These are phyloP conservation scores for Knoxdaviesia proteae DNA, from an alignment of 2,329 filamentous ascomycete species.

Conservation along the genomic window DNA sequence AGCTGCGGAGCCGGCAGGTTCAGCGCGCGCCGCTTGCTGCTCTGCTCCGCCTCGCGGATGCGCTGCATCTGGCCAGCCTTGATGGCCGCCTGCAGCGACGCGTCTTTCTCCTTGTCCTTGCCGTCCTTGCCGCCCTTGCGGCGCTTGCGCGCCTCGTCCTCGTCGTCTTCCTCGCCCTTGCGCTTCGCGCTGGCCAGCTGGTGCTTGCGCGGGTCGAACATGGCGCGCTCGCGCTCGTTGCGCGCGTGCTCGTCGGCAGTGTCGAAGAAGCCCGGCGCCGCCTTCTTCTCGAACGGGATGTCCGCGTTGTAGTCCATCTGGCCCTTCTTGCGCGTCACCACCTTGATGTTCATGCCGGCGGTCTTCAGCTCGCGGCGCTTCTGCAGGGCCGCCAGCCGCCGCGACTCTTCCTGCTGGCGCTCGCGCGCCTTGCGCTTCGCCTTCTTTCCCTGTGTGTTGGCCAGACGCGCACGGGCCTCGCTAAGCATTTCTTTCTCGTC, in stretches of 20 bases:
- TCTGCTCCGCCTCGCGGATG: slow-evolving; percentile 88
- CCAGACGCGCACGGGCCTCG: slow-evolving; percentile 84
- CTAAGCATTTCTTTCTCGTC: slow-evolving; percentile 99
- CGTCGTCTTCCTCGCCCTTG: slow-evolving; percentile 78
- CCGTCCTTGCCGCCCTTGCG: slow-evolving; percentile 75
- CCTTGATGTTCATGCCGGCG: slow-evolving; percentile 94
- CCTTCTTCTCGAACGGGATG: slow-evolving; percentile 89
- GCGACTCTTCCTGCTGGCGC: slow-evolving; percentile 83
- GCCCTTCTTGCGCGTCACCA: slow-evolving; percentile 74
- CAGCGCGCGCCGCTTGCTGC: slow-evolving; percentile 74
- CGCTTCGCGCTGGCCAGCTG: slow-evolving; percentile 68
- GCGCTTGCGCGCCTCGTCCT: slow-evolving; percentile 60
- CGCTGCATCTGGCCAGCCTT: slow-evolving; percentile 90
- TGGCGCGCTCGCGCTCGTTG: slow-evolving; percentile 68
- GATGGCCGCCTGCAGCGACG: slow-evolving; percentile 66
- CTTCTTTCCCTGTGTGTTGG: slow-evolving; percentile 97
- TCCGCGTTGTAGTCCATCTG: slow-evolving; percentile 99
- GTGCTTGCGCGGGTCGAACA: slow-evolving; percentile 83
- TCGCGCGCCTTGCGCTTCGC: slow-evolving; percentile 90
- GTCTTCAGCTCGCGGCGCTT: slow-evolving; percentile 94
- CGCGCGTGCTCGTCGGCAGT: slow-evolving; percentile 59
- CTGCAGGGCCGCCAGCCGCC: slow-evolving; percentile 72
- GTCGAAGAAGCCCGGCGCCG: slow-evolving; percentile 79
- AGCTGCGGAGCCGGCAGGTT: slow-evolving; percentile 78
- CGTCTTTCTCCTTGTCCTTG: slow-evolving; percentile 25